These are phyloP conservation scores for Cercospora nicotianae DNA, from an alignment of 2,329 filamentous ascomycete species.

Conservation along the genomic window DNA sequence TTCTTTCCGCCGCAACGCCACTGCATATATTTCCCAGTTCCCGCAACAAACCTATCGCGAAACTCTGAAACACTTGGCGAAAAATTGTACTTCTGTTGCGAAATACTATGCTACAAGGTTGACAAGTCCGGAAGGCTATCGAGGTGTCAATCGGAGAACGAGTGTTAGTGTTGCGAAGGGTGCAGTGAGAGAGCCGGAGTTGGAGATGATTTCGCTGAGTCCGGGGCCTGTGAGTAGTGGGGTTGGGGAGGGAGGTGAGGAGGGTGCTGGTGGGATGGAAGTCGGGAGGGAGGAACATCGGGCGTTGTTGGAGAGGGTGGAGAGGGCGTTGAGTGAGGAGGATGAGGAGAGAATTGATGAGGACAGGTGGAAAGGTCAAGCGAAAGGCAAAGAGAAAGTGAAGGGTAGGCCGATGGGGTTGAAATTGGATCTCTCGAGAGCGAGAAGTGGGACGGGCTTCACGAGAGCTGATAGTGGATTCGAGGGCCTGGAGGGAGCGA, in stretches of 20 bases:
- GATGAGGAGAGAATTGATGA: constrained; percentile 1
- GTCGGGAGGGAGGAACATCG: constrained; percentile 1
- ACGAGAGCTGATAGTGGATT: constrained; percentile 5
- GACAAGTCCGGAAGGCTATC: constrained; percentile 42
- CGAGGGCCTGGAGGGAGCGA: neutral
- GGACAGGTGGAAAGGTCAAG: neutral
- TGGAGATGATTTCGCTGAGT: constrained; percentile 44
- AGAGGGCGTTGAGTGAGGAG: constrained; percentile 9
- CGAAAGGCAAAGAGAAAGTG: neutral
- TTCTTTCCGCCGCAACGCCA: neutral
- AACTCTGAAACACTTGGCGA: constrained; percentile 25
- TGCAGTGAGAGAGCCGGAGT: constrained; percentile 48
- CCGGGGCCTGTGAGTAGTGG: constrained; percentile 13
- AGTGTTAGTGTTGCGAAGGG: constrained; percentile 44
- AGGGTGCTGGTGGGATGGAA: constrained; percentile 13
- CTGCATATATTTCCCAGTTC: neutral
- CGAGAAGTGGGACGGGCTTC: neutral
- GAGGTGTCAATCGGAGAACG: constrained; percentile 48
- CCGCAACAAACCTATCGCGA: constrained; percentile 15
- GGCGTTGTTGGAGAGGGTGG: neutral
- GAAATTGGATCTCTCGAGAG: neutral
- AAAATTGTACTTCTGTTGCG: constrained; percentile 42
- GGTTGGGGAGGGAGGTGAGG: constrained; percentile 21
- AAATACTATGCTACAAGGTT: constrained; percentile 50
- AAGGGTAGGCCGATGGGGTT: neutral